Percentiles rank a stretch among this genome's conserved stretches.
Evolutionary conservation across 805 yeast genomes (phyloP).

Genomic region (Pichia sporocuriosa): DNA sequence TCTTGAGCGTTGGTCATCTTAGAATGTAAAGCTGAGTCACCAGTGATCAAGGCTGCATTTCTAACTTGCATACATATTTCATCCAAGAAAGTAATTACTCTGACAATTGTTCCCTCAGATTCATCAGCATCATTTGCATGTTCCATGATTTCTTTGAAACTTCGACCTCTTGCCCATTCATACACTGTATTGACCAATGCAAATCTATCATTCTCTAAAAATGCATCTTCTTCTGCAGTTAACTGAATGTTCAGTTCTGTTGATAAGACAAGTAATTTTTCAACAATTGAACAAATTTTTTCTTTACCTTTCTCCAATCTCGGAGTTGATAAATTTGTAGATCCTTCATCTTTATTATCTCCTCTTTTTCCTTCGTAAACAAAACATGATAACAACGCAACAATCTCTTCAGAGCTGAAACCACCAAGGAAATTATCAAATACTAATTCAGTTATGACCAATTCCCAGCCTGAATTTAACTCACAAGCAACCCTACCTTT

Average conservation of each 20-base stretch:
- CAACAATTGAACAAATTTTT: conserved; percentile 65
- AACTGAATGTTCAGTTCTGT: conserved; percentile 63
- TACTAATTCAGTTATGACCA: conserved; percentile 80
- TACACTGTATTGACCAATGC: conserved; percentile 90
- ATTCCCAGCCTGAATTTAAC: conserved; percentile 84
- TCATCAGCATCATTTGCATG: conserved; percentile 68
- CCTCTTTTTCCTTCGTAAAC: conserved; percentile 74
- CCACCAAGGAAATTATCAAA: conserved; percentile 89
- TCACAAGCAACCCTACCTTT: conserved; percentile 92
- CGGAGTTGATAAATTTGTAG: conserved; percentile 49
- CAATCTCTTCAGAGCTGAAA: conserved; percentile 92
- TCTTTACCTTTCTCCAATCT: conserved; percentile 65
- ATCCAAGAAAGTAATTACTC: conserved; percentile 90
- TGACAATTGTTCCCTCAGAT: conserved; percentile 87
- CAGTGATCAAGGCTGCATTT: conserved; percentile 89
- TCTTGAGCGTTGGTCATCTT: conserved; percentile 93
- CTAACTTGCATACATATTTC: conserved; percentile 93
- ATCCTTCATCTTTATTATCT: conserved; percentile 49
- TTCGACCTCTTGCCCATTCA: conserved; percentile 95
- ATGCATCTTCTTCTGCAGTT: conserved; percentile 80
- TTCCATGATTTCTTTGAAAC: conserved; percentile 86
- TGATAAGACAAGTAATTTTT: conserved; percentile 53
- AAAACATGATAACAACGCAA: conserved; percentile 86
- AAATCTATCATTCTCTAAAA: conserved; percentile 76
- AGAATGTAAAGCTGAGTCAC: conserved; percentile 81